phyloP scores from a whole-genome alignment of 768 basidiomycete species.

The Kwoniella dendrophila region DNA sequence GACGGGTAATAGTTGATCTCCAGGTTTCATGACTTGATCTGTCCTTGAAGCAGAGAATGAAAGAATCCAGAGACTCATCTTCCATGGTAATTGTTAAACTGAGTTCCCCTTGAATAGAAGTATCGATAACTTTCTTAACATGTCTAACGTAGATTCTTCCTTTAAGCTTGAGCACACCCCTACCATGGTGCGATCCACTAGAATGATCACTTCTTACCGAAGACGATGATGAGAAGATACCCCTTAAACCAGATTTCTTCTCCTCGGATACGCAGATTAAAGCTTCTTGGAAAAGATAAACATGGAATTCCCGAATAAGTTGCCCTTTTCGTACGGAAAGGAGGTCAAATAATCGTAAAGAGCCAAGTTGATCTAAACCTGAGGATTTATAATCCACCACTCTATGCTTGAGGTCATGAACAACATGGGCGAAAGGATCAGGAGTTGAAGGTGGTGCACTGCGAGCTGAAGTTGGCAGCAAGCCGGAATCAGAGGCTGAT shows the following conservation, averaged over 20 bases:
- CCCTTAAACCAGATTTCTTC: slow-evolving; percentile 77
- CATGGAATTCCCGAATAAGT: slow-evolving; percentile 89
- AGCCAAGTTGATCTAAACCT: slow-evolving; percentile 75
- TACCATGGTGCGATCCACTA: slow-evolving; percentile 20
- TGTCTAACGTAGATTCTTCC: slow-evolving; percentile 95
- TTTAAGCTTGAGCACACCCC: slow-evolving; percentile 75
- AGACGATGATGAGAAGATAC: slow-evolving; percentile 63
- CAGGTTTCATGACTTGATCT: slow-evolving; percentile 85
- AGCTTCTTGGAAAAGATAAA: slow-evolving; percentile 96
- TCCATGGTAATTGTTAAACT: slow-evolving; percentile 98
- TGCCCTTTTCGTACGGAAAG: slow-evolving; percentile 84
- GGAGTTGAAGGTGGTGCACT: slow-evolving; percentile 8
- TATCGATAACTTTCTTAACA: slow-evolving; percentile 83
- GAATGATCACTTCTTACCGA: slow-evolving; percentile 35
- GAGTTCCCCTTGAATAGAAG: slow-evolving; percentile 70
- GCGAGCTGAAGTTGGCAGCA: slow-evolving; percentile 10
- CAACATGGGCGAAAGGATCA: slow-evolving; percentile 69
- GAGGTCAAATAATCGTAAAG: slow-evolving; percentile 87
- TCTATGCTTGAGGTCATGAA: slow-evolving; percentile 82
- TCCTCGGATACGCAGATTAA: slow-evolving; percentile 98
- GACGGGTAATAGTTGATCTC: slow-evolving; percentile 76
- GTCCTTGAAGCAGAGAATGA: slow-evolving; percentile 94
- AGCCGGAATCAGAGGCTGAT: slow-evolving; percentile 18
- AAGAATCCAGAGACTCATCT: slow-evolving; percentile 87
- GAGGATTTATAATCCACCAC: slow-evolving; percentile 97